Evolutionary conservation across 2,329 filamentous ascomycete genomes (phyloP).

Genomic region (Diaporthe eres): DNA sequence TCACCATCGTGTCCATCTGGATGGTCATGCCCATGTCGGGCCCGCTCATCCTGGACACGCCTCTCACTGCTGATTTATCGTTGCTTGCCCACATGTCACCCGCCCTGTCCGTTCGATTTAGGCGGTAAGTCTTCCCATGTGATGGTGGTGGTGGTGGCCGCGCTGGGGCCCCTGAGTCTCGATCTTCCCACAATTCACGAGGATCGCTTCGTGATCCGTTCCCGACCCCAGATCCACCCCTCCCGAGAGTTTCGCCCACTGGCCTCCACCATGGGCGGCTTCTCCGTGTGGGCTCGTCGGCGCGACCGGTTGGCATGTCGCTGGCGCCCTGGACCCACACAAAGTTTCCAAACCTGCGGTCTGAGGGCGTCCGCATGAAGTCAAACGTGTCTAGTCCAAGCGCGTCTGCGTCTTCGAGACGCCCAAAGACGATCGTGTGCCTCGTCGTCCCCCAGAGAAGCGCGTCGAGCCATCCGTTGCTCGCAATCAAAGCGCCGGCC

Average conservation of each 20-base stretch:
- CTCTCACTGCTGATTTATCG: neutral
- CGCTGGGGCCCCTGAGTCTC: conserved; percentile 19
- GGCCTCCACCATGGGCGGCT: conserved; percentile 36
- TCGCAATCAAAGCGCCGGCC: conserved; percentile 65
- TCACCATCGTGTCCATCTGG: conserved; percentile 50
- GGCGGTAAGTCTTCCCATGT: conserved; percentile 28
- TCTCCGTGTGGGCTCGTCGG: conserved; percentile 33
- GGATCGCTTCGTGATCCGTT: conserved; percentile 19
- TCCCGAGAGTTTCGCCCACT: conserved; percentile 24
- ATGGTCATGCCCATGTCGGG: conserved; percentile 44
- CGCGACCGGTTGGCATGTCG: conserved; percentile 20
- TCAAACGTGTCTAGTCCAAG: conserved; percentile 55
- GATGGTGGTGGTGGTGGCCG: conserved; percentile 2
- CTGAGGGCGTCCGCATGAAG: conserved; percentile 50
- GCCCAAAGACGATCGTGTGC: conserved; percentile 47
- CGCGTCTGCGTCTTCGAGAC: conserved; percentile 47
- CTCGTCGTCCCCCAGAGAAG: conserved; percentile 50
- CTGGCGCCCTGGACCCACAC: conserved; percentile 49
- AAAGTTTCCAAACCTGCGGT: conserved; percentile 49
- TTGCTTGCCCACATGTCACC: neutral
- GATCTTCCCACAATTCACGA: conserved; percentile 27
- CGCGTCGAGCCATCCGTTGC: conserved; percentile 58
- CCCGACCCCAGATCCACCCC: conserved; percentile 30
- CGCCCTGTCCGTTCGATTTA: conserved; percentile 22
- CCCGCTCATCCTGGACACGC: neutral